Evolutionary conservation across 2,329 filamentous ascomycete genomes (phyloP).

Genomic region (Huntiella bhutanensis): DNA sequence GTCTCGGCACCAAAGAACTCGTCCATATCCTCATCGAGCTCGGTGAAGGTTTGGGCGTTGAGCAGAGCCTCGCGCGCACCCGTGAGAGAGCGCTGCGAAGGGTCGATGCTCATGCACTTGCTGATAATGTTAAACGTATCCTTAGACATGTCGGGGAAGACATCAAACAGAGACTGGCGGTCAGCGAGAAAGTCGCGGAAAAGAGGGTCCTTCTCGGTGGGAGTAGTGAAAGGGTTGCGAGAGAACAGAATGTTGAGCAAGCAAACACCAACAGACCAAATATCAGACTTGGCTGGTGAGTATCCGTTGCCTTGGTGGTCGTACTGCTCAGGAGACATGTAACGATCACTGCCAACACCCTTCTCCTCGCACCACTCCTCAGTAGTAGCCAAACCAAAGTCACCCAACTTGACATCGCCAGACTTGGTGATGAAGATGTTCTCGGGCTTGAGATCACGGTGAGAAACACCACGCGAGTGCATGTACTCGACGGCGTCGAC

Average conservation of each 20-base stretch:
- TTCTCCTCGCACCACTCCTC: conserved; percentile 83
- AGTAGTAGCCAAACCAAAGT: conserved; percentile 82
- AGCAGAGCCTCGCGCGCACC: conserved; percentile 61
- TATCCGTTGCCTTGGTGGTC: conserved; percentile 77
- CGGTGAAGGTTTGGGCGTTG: conserved; percentile 78
- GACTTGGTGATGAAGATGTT: conserved; percentile 87
- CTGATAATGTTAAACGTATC: conserved; percentile 91
- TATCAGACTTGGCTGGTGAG: conserved; percentile 78
- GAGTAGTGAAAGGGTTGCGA: conserved; percentile 84
- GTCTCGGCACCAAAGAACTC: conserved; percentile 81
- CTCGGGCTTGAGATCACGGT: conserved; percentile 97
- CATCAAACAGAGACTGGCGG: conserved; percentile 89
- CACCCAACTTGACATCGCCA: conserved; percentile 86
- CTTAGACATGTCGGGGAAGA: conserved; percentile 96
- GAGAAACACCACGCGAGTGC: conserved; percentile 78
- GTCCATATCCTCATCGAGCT: conserved; percentile 60
- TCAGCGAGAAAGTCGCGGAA: conserved; percentile 88
- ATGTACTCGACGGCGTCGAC: conserved; percentile 79
- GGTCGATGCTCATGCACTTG: conserved; percentile 80
- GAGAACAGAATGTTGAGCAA: conserved; percentile 92
- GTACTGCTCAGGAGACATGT: conserved; percentile 98
- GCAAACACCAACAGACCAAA: conserved; percentile 95
- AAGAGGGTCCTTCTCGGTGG: conserved; percentile 74
- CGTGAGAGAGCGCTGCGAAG: conserved; percentile 64
- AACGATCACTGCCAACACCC: conserved; percentile 90